phyloP scores from a whole-genome alignment of 2,329 filamentous ascomycete species.

The Davidsoniella neocaledoniae region DNA sequence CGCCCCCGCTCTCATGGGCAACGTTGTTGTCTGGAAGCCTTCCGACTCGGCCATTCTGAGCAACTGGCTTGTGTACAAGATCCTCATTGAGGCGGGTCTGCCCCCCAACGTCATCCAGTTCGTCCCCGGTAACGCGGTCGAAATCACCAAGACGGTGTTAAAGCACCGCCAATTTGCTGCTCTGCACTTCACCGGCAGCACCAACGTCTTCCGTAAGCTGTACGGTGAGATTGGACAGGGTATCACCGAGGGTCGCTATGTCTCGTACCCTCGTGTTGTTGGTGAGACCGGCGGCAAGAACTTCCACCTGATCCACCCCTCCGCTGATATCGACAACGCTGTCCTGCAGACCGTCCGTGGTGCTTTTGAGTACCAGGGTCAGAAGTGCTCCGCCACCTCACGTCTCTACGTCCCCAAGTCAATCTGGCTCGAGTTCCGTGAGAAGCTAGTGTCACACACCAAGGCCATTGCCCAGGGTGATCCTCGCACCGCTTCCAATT shows the following conservation, averaged over 20 bases:
- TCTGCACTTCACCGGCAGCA: constrained; percentile 92
- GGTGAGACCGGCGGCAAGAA: constrained; percentile 91
- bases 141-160: constrained; percentile 64
- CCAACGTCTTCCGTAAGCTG: constrained; percentile 72
- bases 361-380: constrained; percentile 80
- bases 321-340: constrained; percentile 63
- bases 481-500: constrained; percentile 54
- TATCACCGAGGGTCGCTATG: constrained; percentile 66
- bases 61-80: constrained; percentile 80
- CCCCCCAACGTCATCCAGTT: constrained; percentile 87
- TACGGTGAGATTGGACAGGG: constrained; percentile 75
- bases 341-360: constrained; percentile 69
- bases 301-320: constrained; percentile 68
- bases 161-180: constrained; percentile 67
- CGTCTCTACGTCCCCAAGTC: constrained; percentile 64
- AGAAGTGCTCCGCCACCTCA: constrained; percentile 80
- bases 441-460: constrained; percentile 50
- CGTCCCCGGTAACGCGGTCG: constrained; percentile 70
- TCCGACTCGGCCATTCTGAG: constrained; percentile 76
- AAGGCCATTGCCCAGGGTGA: constrained; percentile 53
- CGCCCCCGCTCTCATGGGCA: constrained; percentile 75
- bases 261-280: constrained; percentile 72
- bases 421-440: constrained; percentile 54
- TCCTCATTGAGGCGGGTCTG: constrained; percentile 78
- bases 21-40: constrained; percentile 96